These are phyloP conservation scores for Ustilago sp. DNA, from an alignment of 1,284 basidiomycete species.

Conservation along the genomic window DNA sequence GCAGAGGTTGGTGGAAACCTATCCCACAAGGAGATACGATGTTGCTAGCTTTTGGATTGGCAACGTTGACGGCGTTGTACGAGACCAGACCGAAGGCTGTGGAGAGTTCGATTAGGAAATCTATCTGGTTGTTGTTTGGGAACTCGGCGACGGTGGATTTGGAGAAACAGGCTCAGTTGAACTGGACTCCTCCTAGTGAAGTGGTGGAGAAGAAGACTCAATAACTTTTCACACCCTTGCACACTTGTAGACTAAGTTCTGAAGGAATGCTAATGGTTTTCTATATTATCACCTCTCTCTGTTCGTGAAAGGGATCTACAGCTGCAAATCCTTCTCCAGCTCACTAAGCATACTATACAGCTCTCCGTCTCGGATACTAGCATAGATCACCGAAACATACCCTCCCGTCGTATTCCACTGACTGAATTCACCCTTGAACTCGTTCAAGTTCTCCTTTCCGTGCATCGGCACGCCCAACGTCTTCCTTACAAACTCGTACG, in stretches of 20 bases:
- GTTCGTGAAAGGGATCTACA: not conserved
- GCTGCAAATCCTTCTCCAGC: constrained; percentile 34
- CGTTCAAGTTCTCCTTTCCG: constrained; percentile 59
- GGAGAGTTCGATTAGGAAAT: constrained; percentile 10
- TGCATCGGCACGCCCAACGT: constrained; percentile 64
- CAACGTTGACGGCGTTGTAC: constrained; percentile 44
- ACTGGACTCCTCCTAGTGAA: not conserved
- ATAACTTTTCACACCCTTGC: constrained; percentile 1
- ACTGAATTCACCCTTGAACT: constrained; percentile 56
- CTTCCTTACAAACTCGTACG: constrained; percentile 62
- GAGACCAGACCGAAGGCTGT: constrained; percentile 48
- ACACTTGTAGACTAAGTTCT: too few species aligned
- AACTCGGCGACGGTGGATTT: constrained; percentile 18
- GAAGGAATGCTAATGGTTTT: not conserved
- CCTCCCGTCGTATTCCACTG: constrained; percentile 53
- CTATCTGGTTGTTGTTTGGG: constrained; percentile 27
- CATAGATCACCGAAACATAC: constrained; percentile 55
- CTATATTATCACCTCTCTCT: not conserved
- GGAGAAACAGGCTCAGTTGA: constrained; percentile 27
- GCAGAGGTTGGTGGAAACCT: constrained; percentile 33
- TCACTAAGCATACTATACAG: constrained; percentile 52
- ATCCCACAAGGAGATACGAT: constrained; percentile 37
- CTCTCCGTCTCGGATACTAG: constrained; percentile 52
- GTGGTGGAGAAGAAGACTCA: constrained; percentile 20
- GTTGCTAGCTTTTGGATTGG: constrained; percentile 48